These are phyloP conservation scores for Pseudopediastrum boryanum DNA, from an alignment of 139 green algal species.

Conservation along the genomic window DNA sequence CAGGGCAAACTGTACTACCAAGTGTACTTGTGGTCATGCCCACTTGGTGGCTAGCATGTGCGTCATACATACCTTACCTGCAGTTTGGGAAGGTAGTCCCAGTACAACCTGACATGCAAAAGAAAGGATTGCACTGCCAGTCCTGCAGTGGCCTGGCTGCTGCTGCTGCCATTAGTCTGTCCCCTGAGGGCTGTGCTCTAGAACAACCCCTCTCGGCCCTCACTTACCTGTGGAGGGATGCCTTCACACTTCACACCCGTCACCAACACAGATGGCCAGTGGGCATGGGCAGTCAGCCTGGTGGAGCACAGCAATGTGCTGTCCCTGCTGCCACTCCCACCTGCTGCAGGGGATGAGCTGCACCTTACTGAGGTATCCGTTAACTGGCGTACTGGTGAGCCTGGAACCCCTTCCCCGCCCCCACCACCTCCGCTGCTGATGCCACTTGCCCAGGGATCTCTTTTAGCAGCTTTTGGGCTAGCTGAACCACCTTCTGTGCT, in stretches of 20 bases:
- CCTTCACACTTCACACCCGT: conserved; percentile 51
- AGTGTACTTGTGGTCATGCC: too few species aligned
- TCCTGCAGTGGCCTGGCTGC: too few species aligned
- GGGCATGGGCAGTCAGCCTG: conserved; percentile 31
- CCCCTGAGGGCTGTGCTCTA: too few species aligned
- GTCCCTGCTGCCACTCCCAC: neutral
- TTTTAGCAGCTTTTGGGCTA: neutral
- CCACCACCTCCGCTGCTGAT: neutral
- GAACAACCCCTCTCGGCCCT: conserved; percentile 17
- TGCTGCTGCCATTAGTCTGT: too few species aligned
- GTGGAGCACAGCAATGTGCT: neutral
- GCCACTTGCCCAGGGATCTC: neutral
- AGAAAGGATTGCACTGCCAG: too few species aligned
- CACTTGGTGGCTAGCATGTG: too few species aligned
- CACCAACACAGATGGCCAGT: conserved; percentile 56
- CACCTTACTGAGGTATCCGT: too few species aligned
- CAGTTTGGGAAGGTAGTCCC: neutral
- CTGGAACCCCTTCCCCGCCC: neutral
- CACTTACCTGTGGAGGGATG: conserved; percentile 49
- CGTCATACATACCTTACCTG: neutral
- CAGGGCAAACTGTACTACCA: too few species aligned
- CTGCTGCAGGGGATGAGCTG: too few species aligned
- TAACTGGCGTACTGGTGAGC: neutral
- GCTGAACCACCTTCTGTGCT: neutral
- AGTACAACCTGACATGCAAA: neutral